A percentile compares a stretch with the other conserved stretches of the same genome.
Evolutionary conservation across 441 rosid species (phyloP).

Genomic region (Jatropha podagrica): DNA sequence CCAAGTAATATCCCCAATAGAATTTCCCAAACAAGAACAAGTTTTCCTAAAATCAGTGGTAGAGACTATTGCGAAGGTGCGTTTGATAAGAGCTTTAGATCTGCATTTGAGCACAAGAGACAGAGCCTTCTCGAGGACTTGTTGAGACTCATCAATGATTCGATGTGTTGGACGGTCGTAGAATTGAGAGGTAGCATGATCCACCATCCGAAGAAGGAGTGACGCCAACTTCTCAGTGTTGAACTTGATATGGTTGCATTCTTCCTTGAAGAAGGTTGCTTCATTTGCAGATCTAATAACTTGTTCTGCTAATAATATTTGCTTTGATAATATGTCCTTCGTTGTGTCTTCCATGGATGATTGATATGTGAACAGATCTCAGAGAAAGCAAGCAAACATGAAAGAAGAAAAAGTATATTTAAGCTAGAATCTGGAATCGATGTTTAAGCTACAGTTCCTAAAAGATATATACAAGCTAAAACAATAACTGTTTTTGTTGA

Average conservation of each 20-base stretch:
- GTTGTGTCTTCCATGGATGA: slow-evolving; percentile 69
- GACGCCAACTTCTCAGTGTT: slow-evolving; percentile 75
- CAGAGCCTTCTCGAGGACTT: slow-evolving; percentile 78
- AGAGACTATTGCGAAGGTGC: slow-evolving; percentile 74
- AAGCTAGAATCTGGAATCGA: too few species aligned
- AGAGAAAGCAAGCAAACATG: neutral
- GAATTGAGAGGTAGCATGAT: slow-evolving; percentile 71
- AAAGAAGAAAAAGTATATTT: neutral
- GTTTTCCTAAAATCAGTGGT: slow-evolving; percentile 77
- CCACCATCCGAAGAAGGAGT: slow-evolving; percentile 35
- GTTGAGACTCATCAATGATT: slow-evolving; percentile 73
- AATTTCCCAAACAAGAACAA: slow-evolving; percentile 67
- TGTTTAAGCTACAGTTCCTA: too few species aligned
- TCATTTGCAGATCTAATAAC: slow-evolving; percentile 74
- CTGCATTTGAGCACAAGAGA: slow-evolving; percentile 68
- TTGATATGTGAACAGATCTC: too few species aligned
- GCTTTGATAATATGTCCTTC: slow-evolving; percentile 55
- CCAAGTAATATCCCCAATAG: slow-evolving; percentile 89
- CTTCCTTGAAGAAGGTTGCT: slow-evolving; percentile 74
- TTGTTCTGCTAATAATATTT: slow-evolving; percentile 78
- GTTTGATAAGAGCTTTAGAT: slow-evolving; percentile 66
- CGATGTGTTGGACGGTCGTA: slow-evolving; percentile 94
- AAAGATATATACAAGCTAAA: too few species aligned
- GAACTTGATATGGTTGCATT: slow-evolving; percentile 69
- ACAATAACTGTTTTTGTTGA: too few species aligned